Conservation (phyloP, 371 early-diverging fungal species). For the Saksenaea oblongispora region DNA sequence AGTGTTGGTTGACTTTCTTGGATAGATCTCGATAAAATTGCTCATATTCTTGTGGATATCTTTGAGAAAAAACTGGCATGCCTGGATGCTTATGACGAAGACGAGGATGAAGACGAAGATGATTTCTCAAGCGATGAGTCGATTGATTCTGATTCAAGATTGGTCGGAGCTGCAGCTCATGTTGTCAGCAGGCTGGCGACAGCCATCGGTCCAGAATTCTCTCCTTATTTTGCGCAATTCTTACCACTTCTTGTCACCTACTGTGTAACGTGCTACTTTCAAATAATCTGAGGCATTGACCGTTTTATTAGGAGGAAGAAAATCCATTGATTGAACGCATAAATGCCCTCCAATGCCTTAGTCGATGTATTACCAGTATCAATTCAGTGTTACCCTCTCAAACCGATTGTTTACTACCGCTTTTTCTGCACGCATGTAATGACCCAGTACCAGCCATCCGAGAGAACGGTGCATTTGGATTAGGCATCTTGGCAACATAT, state of each 20-base stretch:
- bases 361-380: slow-evolving; percentile 75
- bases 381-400: slow-evolving; percentile 69
- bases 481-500: slow-evolving; percentile 73
- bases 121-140: slow-evolving; percentile 55
- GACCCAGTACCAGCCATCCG: slow-evolving; percentile 82
- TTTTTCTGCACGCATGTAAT: slow-evolving; percentile 69
- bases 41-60: slow-evolving; percentile 58
- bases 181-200: slow-evolving; percentile 75
- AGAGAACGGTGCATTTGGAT: slow-evolving; percentile 83
- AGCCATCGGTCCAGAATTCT: slow-evolving; percentile 73
- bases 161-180: slow-evolving; percentile 81
- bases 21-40: slow-evolving; percentile 49
- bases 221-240: slow-evolving; percentile 68
- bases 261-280: slow-evolving; percentile 24
- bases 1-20: neutral
- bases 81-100: slow-evolving; percentile 74
- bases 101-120: slow-evolving; percentile 68
- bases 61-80: slow-evolving; percentile 81
- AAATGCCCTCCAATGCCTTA: slow-evolving; percentile 85
- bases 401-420: slow-evolving; percentile 58
- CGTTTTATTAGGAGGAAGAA: slow-evolving; percentile 51
- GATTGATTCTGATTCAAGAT: slow-evolving; percentile 72
- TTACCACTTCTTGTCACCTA: slow-evolving; percentile 76
- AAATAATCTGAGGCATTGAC: neutral
- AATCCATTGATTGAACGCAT: slow-evolving; percentile 74